Evolutionary conservation across 2,329 filamentous ascomycete genomes (phyloP).

Genomic region (Mariannaea sp.): DNA sequence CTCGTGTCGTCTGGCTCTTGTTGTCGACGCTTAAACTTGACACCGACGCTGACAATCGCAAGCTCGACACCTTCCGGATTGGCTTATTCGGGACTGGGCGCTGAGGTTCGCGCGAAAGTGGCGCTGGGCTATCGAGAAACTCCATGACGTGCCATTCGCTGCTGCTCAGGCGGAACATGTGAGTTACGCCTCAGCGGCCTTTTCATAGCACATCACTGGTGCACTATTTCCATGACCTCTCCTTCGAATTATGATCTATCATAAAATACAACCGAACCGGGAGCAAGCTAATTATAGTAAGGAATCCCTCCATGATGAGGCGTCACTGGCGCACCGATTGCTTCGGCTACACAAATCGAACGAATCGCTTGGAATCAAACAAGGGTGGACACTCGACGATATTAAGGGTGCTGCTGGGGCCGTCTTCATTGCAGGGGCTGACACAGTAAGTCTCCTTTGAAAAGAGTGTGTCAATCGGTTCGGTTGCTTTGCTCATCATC

Average conservation of each 20-base stretch:
- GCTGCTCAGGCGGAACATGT: slow-evolving; percentile 37
- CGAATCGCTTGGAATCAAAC: slow-evolving; percentile 14
- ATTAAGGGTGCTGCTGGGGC: slow-evolving; percentile 57
- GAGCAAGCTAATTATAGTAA: slow-evolving; percentile 24
- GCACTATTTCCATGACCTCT: neutral
- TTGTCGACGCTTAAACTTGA: no score
- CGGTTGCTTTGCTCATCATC: slow-evolving; percentile 32
- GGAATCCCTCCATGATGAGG: slow-evolving; percentile 21
- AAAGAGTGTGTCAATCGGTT: slow-evolving; percentile 18
- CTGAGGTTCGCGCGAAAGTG: slow-evolving; percentile 42
- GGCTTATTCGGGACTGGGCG: slow-evolving; percentile 40
- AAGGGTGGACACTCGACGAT: slow-evolving; percentile 46
- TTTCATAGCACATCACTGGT: neutral
- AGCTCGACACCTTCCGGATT: slow-evolving; percentile 37
- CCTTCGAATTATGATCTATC: neutral
- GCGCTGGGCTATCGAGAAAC: slow-evolving; percentile 42
- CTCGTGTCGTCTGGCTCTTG: no score
- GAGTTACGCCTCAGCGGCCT: slow-evolving; percentile 19
- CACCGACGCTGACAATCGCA: slow-evolving; percentile 9
- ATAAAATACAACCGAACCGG: neutral
- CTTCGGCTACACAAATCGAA: slow-evolving; percentile 26
- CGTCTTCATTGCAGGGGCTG: slow-evolving; percentile 54
- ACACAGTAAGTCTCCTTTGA: slow-evolving; percentile 41
- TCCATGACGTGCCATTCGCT: slow-evolving; percentile 42
- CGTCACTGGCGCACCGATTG: slow-evolving; percentile 37